Conservation (phyloP, 2,329 filamentous ascomycete genomes). For the Trichophyton simii region DNA sequence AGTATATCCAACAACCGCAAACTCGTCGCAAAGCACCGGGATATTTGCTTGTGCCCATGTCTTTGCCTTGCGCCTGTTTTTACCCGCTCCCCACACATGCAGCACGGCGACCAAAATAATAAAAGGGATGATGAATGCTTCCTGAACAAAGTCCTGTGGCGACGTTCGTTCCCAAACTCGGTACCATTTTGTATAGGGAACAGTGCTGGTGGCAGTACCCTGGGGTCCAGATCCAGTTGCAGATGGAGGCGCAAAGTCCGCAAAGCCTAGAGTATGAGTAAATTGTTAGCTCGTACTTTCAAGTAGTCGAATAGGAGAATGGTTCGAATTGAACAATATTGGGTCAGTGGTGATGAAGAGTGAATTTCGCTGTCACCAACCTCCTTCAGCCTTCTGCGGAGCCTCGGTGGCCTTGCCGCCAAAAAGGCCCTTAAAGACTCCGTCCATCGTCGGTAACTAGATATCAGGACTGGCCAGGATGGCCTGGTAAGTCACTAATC, state of each 20-base stretch:
- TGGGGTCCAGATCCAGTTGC: constrained; percentile 21
- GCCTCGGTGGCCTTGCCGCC: neutral
- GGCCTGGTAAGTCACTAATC: neutral
- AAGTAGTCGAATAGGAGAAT: neutral
- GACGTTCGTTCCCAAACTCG: constrained; percentile 85
- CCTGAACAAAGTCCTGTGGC: constrained; percentile 71
- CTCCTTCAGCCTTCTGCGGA: neutral
- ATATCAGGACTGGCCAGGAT: neutral
- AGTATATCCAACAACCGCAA: constrained; percentile 72
- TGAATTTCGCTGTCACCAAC: neutral
- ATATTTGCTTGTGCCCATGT: constrained; percentile 68
- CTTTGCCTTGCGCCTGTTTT: constrained; percentile 68
- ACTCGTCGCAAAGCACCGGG: constrained; percentile 63
- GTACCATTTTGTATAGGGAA: constrained; percentile 90
- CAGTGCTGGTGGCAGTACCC: constrained; percentile 37
- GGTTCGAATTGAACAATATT: neutral
- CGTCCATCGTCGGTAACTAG: neutral
- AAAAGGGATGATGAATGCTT: constrained; percentile 67
- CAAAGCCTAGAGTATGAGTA: constrained; percentile 7
- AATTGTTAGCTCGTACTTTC: neutral
- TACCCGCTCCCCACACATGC: constrained; percentile 67
- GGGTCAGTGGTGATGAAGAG: neutral
- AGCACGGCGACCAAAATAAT: constrained; percentile 62
- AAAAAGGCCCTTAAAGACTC: neutral
- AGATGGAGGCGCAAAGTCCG: constrained; percentile 12